phyloP scores from a whole-genome alignment of 2,329 filamentous ascomycete genomes.

The Fusarium brachygibbosum region DNA sequence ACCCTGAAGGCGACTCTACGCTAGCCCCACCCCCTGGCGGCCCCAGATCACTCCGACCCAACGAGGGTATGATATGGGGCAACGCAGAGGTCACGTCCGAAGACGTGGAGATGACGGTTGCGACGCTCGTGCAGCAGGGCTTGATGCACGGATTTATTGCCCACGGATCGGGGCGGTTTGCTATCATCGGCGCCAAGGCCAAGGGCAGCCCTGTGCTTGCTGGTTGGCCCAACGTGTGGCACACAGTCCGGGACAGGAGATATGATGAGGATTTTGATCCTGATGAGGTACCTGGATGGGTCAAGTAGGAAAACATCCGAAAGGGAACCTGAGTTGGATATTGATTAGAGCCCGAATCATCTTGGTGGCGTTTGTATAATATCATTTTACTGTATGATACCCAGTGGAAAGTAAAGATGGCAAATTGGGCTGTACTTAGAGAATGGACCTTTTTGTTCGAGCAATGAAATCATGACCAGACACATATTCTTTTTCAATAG shows the following conservation, averaged over 20 bases:
- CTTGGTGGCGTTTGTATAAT: constrained; percentile 32
- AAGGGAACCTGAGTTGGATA: background rate
- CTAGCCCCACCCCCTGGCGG: constrained; percentile 64
- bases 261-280: constrained; percentile 70
- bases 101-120: constrained; percentile 83
- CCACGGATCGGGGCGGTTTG: constrained; percentile 81
- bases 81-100: constrained; percentile 70
- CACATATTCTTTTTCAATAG: constrained; percentile 35
- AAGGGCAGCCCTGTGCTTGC: constrained; percentile 73
- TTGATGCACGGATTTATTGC: constrained; percentile 87
- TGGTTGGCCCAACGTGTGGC: constrained; percentile 82
- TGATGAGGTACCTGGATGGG: constrained; percentile 82
- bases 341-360: constrained; percentile 7
- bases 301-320: constrained; percentile 59
- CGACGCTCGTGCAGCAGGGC: constrained; percentile 82
- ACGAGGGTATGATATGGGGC: constrained; percentile 73
- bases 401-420: constrained; percentile 17
- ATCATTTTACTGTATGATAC: constrained; percentile 40
- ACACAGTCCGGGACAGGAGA: constrained; percentile 73
- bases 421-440: background rate
- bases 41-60: constrained; percentile 64
- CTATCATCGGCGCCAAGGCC: constrained; percentile 81
- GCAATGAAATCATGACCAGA: constrained; percentile 30
- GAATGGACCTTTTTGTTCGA: constrained; percentile 1
- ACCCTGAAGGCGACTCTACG: constrained; percentile 55